Base-by-base conservation (phyloP, 1,284 basidiomycete species). In the Rhodotorula sp. region DNA sequence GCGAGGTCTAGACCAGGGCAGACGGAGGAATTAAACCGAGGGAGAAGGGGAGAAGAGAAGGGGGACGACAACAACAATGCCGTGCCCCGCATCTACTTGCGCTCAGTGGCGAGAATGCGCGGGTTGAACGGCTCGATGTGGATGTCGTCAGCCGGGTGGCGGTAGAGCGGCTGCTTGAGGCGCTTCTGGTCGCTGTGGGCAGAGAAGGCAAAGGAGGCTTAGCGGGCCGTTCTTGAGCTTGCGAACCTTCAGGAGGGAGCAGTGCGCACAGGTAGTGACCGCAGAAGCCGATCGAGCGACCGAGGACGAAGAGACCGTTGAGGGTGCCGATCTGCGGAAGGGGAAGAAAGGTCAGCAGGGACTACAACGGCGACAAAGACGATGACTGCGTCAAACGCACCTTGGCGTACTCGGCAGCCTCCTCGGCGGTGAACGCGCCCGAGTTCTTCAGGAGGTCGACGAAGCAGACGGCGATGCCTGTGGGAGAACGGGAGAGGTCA, bases 371-470 rank as follows among this genome's bases (percentile, higher is more conserved):
- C 32, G 54, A 36, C 29, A 34, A 55, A 6, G 34, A 25, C 54
- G 34, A 17, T 10, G 21, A 37, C 34, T 7, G 34, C 32, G 5
- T 22, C 17, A 3, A 25, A 50, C 85, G 78, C 70, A 86, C 86
- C 85, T 90, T 92, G 85, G 94, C 92, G 86, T 98, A 98, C 84
- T 99, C 96, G 77, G 94, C 90, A 25, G 94, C 95, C 84, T 98
- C 96, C 77, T 98, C 95, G 32, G 90, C 87, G 7, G 91, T 94
- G 87, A 99, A 99, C 12, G 95, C 95, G 75, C 95, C 94, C 70
- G 88, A 90, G 62, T 56, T 64, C 66, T 71, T 71, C 71, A 99
- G 88, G 70, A 99, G 86, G 84, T 98, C 96, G 80, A 95, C 93
- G 85, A 99, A 98, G 85, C 91, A 97, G 75, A 96, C 96, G 61